Percentiles rank a stretch among this genome's conserved stretches.
phyloP scores from a whole-genome alignment of 495 filamentous ascomycete species.

The Podospora pseudopauciseta region DNA sequence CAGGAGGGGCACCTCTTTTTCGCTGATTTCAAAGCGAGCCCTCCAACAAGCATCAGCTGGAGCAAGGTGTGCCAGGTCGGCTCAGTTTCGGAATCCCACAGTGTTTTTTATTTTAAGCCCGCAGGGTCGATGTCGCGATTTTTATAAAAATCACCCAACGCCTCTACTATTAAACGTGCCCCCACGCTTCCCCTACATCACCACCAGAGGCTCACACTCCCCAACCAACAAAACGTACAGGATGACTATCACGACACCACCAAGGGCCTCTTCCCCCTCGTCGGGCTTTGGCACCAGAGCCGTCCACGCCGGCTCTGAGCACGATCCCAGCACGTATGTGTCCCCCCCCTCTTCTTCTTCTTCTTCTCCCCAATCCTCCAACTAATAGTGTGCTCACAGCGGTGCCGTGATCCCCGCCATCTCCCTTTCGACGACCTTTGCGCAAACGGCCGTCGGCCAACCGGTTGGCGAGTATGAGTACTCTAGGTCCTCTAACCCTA shows the following conservation, averaged over 20 bases:
- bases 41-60: not conserved
- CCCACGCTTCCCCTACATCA: not conserved
- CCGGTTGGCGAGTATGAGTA: constrained; percentile 90
- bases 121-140: not conserved
- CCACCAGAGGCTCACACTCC: not conserved
- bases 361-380: no score
- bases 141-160: not conserved
- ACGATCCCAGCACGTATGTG: constrained; percentile 69
- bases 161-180: not conserved
- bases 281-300: constrained; percentile 84
- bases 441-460: constrained; percentile 76
- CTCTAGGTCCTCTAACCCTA: constrained; percentile 86
- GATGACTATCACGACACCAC: constrained; percentile 39
- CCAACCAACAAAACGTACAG: not conserved
- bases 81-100: not conserved
- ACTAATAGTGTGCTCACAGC: not conserved
- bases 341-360: no score
- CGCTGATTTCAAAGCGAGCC: not conserved
- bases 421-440: constrained; percentile 91
- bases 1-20: not conserved
- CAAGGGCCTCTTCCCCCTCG: constrained; percentile 39
- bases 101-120: not conserved
- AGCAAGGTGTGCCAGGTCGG: not conserved
- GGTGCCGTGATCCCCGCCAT: constrained; percentile 95
- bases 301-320: constrained; percentile 86